Base-by-base conservation (phyloP, 371 early-diverging fungal species). In the Mucor racemosus region DNA sequence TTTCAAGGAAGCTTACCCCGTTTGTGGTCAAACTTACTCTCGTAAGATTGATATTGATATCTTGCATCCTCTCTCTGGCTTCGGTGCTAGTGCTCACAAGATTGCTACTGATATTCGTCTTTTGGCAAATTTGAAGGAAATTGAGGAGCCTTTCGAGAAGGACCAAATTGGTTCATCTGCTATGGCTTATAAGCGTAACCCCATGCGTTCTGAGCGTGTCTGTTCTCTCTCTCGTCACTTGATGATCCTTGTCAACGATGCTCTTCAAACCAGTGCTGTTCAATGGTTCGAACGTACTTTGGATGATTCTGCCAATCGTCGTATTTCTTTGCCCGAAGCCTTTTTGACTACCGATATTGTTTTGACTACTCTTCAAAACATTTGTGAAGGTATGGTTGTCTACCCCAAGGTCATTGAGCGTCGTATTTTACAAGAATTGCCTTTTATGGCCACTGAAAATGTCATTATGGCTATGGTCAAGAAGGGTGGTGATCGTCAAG, bases 181-280 rank as follows among this genome's bases (percentile, higher is more conserved):
- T 60, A 98, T 99, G 99, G 98, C 99, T 62, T 99, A 99, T 86
- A 99, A 99, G 92, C 94, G 98, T 73, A 99, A 99, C 87, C 99
- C 99, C 39, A 99, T 99, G 98, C 92, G 97, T 55, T 94, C 92
- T 72, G 99, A 99, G 75, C 94, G 99, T 71, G 92, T 95, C 39
- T 97, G 98, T 86, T 90, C 95, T 38, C 88, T 99, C 60, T 80
- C 97, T n/a, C 94, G 99, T 62, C 98, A 99, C 76, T 84, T 99
- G 68, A 95, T 96, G 92, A 84, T 93, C n/a, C 87, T 99, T 10
- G 87, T 90, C 61, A 89, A 89, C 73, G 92, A 99, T 77, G 91
- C 95, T 38, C 80, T 94, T 48, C 90, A 94, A 66, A 99, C 98
- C 26, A 90, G 94, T 62, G 89, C 95, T 41, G 92, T 92, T 34